Evolutionary conservation across 2,329 filamentous ascomycete species (phyloP).

Genomic region (Macrophomina pseudophaseolina): DNA sequence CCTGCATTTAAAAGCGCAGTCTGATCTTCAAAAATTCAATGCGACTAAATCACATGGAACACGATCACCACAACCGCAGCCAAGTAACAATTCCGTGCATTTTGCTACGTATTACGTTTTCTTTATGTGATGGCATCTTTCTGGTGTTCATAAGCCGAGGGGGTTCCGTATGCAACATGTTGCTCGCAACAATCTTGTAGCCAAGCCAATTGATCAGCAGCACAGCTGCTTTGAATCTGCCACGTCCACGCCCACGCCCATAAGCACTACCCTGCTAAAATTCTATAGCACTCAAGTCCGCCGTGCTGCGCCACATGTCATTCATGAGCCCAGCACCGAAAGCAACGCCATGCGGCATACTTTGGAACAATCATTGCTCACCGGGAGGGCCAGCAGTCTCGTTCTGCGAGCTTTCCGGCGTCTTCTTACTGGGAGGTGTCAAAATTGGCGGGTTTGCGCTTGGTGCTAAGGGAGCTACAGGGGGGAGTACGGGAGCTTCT

Average conservation of each 20-base stretch:
- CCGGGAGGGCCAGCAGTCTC: background rate
- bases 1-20: no score
- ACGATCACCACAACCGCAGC: background rate
- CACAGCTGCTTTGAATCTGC: background rate
- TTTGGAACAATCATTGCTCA: background rate
- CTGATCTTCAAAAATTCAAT: no score
- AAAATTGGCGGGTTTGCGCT: slow-evolving; percentile 62
- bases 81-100: background rate
- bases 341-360: no score
- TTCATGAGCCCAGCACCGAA: no score
- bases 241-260: background rate
- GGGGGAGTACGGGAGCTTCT: slow-evolving; percentile 59
- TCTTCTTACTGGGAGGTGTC: slow-evolving; percentile 65
- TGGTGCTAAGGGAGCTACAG: slow-evolving; percentile 62
- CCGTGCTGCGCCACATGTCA: background rate
- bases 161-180: background rate
- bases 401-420: slow-evolving; percentile 31
- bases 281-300: background rate
- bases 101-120: background rate
- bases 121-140: background rate
- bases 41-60: no score
- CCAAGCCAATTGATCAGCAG: background rate
- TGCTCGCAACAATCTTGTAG: background rate
- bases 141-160: background rate
- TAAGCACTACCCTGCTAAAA: background rate